A percentile compares a stretch with the other conserved stretches of the same genome.
phyloP scores from a whole-genome alignment of 176 grass and related monocot species.

The Stipa capillata region DNA sequence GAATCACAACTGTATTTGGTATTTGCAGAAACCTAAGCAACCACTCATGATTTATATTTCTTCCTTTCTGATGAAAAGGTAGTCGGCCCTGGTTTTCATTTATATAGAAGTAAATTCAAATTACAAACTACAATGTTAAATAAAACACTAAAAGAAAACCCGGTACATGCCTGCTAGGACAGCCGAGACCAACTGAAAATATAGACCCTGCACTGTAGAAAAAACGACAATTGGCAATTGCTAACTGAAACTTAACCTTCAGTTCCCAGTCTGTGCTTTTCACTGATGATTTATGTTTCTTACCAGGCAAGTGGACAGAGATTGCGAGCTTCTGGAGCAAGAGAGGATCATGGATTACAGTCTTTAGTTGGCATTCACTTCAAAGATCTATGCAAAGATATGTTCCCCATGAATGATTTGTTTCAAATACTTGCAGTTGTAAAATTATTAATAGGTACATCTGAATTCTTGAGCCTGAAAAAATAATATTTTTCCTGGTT shows the following conservation, averaged over 20 bases:
- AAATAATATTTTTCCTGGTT: background rate
- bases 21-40: background rate
- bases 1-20: background rate
- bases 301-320: slow-evolving; percentile 78
- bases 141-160: no score
- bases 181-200: no score
- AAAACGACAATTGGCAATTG: no score
- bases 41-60: background rate
- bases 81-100: no score
- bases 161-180: no score
- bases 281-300: background rate
- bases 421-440: background rate
- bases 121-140: no score
- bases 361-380: slow-evolving; percentile 89
- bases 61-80: no score
- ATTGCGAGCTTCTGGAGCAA: slow-evolving; percentile 83
- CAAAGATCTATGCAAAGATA: slow-evolving; percentile 58
- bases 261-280: no score
- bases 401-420: background rate
- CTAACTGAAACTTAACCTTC: background rate
- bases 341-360: slow-evolving; percentile 97
- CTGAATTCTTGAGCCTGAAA: background rate
- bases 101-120: no score
- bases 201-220: no score
- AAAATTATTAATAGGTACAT: background rate